phyloP scores from a whole-genome alignment of 768 basidiomycete species.

The Pleurotus djamor region DNA sequence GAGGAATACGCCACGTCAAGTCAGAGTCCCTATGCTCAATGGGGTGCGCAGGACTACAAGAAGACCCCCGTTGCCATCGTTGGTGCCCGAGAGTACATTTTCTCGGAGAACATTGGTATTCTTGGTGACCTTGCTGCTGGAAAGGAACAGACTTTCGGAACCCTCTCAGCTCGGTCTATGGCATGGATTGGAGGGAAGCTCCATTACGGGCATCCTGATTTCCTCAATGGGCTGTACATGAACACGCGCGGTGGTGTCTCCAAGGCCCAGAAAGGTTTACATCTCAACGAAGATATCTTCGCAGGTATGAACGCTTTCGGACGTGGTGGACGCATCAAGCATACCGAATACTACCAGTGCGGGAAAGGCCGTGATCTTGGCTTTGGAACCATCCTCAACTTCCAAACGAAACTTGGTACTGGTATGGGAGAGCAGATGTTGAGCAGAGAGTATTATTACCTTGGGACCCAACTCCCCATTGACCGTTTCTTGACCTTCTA shows the following conservation, averaged over 20 bases:
- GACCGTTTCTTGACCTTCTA: slow-evolving; percentile 99
- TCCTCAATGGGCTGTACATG: slow-evolving; percentile 98
- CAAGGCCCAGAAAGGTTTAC: slow-evolving; percentile 99
- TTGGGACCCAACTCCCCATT: slow-evolving; percentile 96
- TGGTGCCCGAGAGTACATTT: slow-evolving; percentile 99
- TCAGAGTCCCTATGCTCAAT: slow-evolving; percentile 91
- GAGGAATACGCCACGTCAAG: slow-evolving; percentile 86
- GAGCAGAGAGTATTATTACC: slow-evolving; percentile 97
- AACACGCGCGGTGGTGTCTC: slow-evolving; percentile 97
- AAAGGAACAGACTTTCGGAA: slow-evolving; percentile 99
- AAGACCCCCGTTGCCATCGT: slow-evolving; percentile 93
- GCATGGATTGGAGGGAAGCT: slow-evolving; percentile 98
- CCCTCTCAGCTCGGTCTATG: slow-evolving; percentile 91
- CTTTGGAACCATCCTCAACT: slow-evolving; percentile 98
- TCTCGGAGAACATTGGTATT: slow-evolving; percentile 99
- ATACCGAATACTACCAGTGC: slow-evolving; percentile 99
- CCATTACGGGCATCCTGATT: slow-evolving; percentile 99
- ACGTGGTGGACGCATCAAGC: slow-evolving; percentile 96
- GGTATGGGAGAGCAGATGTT: slow-evolving; percentile 99
- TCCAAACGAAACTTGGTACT: slow-evolving; percentile 99
- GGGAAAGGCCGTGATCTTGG: slow-evolving; percentile 99
- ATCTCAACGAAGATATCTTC: slow-evolving; percentile 99
- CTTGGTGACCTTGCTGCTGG: slow-evolving; percentile 98
- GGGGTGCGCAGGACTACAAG: slow-evolving; percentile 76
- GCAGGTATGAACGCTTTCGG: slow-evolving; percentile 99